Evolutionary conservation across 2,329 filamentous ascomycete species (phyloP).

Genomic region (Bimuria novae-zelandiae): DNA sequence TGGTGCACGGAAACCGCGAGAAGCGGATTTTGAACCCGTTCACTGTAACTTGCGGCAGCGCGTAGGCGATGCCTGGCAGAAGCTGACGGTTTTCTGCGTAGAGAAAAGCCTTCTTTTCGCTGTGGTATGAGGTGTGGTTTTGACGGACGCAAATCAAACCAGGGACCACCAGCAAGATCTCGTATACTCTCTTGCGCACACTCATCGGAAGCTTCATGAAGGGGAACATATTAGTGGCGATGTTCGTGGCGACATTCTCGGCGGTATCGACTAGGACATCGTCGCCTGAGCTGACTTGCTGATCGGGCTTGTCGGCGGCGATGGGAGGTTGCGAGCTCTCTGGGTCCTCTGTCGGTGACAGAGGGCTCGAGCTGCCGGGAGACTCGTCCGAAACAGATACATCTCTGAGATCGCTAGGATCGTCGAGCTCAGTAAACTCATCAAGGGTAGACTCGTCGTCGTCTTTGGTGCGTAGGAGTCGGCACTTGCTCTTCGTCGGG

Average conservation of each 20-base stretch:
- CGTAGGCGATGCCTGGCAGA: constrained; percentile 31
- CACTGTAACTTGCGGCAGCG: constrained; percentile 19
- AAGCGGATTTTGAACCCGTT: constrained; percentile 23
- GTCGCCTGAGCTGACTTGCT: not conserved
- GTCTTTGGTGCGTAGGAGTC: not conserved
- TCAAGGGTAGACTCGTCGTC: constrained; percentile 12
- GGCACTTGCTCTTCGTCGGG: constrained; percentile 6
- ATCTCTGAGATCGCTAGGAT: constrained; percentile 12
- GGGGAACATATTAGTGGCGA: constrained; percentile 9
- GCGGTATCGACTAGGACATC: not conserved
- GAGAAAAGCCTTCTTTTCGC: constrained; percentile 20
- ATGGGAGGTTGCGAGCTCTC: not conserved
- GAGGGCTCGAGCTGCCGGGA: not conserved
- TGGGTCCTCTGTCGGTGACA: not conserved
- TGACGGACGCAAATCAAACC: constrained; percentile 33
- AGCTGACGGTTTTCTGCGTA: constrained; percentile 23
- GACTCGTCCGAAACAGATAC: constrained; percentile 4
- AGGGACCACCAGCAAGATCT: constrained; percentile 27
- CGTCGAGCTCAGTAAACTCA: constrained; percentile 17
- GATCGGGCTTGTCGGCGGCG: constrained; percentile 5
- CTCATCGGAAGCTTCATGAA: constrained; percentile 30
- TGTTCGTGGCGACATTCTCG: not conserved
- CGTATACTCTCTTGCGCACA: constrained; percentile 28
- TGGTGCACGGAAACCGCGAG: constrained; percentile 18
- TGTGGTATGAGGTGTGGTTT: constrained; percentile 25